These are phyloP conservation scores for Limtongia smithiae DNA, from an alignment of 805 yeast genomes.

Conservation along the genomic window DNA sequence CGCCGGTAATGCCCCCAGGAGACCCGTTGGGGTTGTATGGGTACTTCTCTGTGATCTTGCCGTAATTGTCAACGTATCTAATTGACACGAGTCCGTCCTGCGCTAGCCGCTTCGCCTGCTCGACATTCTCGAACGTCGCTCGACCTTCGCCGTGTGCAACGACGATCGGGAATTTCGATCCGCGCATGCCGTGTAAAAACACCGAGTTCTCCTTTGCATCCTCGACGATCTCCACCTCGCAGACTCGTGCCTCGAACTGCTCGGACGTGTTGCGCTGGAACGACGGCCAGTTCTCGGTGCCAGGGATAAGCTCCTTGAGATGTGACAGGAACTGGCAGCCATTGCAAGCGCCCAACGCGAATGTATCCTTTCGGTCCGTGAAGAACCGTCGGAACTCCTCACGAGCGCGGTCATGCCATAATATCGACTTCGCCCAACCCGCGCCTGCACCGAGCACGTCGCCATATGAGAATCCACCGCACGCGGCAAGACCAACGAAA, in stretches of 20 bases:
- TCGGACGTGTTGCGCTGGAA: conserved; percentile 88
- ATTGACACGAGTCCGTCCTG: conserved; percentile 54
- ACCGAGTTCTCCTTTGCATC: conserved; percentile 49
- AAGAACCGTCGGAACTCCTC: conserved; percentile 75
- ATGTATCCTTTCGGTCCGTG: conserved; percentile 82
- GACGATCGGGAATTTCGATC: conserved; percentile 91
- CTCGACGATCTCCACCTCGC: conserved; percentile 75
- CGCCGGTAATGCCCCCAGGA: conserved; percentile 88
- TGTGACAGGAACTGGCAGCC: conserved; percentile 96
- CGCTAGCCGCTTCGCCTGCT: conserved; percentile 49
- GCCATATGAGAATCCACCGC: conserved; percentile 99
- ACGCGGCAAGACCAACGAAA: conserved; percentile 93
- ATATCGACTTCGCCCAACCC: conserved; percentile 97
- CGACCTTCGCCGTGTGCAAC: conserved; percentile 99
- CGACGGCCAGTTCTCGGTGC: conserved; percentile 92
- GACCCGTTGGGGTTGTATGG: conserved; percentile 98
- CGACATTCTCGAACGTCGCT: conserved; percentile 60
- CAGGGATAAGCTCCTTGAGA: conserved; percentile 83
- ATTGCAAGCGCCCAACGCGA: conserved; percentile 97
- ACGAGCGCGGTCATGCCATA: conserved; percentile 75
- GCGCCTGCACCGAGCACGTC: conserved; percentile 98
- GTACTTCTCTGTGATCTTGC: conserved; percentile 72
- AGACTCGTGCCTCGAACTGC: conserved; percentile 94
- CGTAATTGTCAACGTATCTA: conserved; percentile 88
- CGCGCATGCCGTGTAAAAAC: conserved; percentile 84